Conservation (phyloP, 176 grass and related monocot genomes). For the Aegilops speltoides region DNA sequence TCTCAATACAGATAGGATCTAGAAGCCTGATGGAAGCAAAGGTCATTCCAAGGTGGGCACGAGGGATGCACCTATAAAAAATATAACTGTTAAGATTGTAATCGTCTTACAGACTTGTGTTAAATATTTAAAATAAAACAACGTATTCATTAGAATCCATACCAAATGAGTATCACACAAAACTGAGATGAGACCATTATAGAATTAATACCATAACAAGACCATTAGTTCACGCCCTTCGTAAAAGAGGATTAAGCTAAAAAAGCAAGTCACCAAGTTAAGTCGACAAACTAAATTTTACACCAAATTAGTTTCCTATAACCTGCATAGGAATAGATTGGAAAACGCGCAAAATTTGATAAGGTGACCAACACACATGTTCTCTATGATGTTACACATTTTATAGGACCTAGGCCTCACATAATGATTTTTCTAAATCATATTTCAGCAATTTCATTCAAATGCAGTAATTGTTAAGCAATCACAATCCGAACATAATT, state of each 20-base stretch:
- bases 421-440: not conserved
- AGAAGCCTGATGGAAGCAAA: conserved; percentile 5
- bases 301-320: not conserved
- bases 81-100: not conserved
- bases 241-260: not conserved
- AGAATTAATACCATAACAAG: not conserved
- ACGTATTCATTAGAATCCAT: not conserved
- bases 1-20: not conserved
- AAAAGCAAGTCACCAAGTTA: not conserved
- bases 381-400: not conserved
- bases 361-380: not conserved
- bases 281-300: not conserved
- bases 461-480: not conserved
- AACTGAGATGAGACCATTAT: not conserved
- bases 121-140: not conserved
- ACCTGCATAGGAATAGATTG: not conserved
- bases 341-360: not conserved
- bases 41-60: conserved; percentile 20
- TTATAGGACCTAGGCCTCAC: not conserved
- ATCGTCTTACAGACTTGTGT: not conserved
- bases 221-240: not conserved
- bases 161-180: not conserved
- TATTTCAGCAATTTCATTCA: not conserved
- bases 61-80: conserved; percentile 7
- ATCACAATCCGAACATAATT: not conserved